Evolutionary conservation across 176 grass and related monocot genomes (phyloP).

Genomic region (Zoysia pacifica): DNA sequence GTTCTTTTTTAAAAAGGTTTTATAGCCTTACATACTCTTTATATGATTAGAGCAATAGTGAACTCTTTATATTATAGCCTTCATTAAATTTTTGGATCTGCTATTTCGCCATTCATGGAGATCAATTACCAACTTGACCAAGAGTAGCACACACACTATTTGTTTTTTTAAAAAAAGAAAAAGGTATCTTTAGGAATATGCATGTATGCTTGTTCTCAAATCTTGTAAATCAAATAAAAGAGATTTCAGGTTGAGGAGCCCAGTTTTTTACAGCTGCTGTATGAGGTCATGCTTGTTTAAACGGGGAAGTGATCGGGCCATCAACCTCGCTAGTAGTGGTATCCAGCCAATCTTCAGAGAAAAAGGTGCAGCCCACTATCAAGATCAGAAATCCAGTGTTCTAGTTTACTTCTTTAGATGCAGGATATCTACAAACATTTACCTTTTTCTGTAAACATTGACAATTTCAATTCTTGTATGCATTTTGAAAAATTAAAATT

Average conservation of each 20-base stretch:
- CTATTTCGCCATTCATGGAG: neutral
- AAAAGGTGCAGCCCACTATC: constrained; percentile 38
- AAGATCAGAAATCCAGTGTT: constrained; percentile 13
- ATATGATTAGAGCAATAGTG: no score
- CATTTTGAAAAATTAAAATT: neutral
- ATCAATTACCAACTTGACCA: neutral
- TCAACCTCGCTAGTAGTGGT: constrained; percentile 39
- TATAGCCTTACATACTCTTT: neutral
- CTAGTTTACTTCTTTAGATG: neutral
- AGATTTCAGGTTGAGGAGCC: neutral
- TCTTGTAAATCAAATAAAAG: neutral
- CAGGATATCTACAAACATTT: neutral
- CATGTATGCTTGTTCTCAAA: neutral
- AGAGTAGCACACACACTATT: neutral
- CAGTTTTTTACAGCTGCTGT: constrained; percentile 2
- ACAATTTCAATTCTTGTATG: neutral
- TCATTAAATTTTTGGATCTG: no score
- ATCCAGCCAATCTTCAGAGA: constrained; percentile 35
- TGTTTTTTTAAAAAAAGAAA: neutral
- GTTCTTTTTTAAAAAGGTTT: neutral
- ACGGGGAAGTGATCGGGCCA: constrained; percentile 20
- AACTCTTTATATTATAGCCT: no score
- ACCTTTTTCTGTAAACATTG: neutral
- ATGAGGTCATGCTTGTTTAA: constrained; percentile 28
- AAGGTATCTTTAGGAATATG: neutral